Conservation (phyloP, 1,284 basidiomycete species). For the Austroboletus niveus region DNA sequence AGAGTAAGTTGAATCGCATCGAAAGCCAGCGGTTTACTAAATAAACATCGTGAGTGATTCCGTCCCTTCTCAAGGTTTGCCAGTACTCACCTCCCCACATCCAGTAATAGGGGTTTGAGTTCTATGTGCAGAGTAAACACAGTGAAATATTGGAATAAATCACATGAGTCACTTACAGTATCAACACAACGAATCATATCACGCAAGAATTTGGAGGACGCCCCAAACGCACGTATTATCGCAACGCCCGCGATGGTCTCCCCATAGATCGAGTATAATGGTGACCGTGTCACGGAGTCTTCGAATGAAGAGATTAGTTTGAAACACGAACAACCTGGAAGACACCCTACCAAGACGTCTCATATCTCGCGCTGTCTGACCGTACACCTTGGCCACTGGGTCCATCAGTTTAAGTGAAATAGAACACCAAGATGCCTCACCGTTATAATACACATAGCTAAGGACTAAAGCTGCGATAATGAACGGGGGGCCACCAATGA, state of each 20-base stretch:
- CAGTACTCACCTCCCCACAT: constrained; percentile 66
- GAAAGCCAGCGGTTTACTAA: constrained; percentile 80
- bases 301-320: neutral
- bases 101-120: constrained; percentile 81
- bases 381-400: constrained; percentile 59
- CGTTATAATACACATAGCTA: constrained; percentile 65
- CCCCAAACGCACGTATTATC: constrained; percentile 86
- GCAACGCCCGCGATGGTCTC: constrained; percentile 87
- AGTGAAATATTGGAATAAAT: neutral
- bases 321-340: too few species aligned
- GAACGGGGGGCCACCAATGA: constrained; percentile 80
- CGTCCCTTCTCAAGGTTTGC: neutral
- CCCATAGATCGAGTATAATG: constrained; percentile 89
- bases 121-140: constrained; percentile 41
- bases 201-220: constrained; percentile 80
- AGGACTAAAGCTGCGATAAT: constrained; percentile 59
- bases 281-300: constrained; percentile 89
- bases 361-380: constrained; percentile 89
- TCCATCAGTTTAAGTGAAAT: neutral
- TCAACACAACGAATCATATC: constrained; percentile 86
- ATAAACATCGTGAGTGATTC: constrained; percentile 3
- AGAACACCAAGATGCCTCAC: constrained; percentile 38
- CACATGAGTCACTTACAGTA: constrained; percentile 49
- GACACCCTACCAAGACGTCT: constrained; percentile 66
- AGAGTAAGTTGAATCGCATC: constrained; percentile 81